Evolutionary conservation across 2,329 filamentous ascomycete genomes (phyloP).

Genomic region (Fusarium sulawesiense): DNA sequence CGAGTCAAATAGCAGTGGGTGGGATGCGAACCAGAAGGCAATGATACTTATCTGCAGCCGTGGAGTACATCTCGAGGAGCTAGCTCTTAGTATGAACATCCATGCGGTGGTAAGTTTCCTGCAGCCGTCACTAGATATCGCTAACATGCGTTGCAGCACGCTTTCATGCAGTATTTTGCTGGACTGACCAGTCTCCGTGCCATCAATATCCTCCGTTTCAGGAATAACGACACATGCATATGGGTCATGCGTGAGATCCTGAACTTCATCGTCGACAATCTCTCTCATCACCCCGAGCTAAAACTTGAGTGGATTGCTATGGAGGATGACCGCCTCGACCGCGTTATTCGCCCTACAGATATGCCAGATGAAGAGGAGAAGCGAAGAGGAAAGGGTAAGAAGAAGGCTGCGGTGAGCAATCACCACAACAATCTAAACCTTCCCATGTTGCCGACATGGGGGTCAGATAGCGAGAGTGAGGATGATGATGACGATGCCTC

Average conservation of each 20-base stretch:
- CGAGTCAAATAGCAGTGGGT: conserved; percentile 58
- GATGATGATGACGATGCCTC: conserved; percentile 47
- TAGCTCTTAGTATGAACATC: conserved; percentile 67
- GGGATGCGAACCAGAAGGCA: conserved; percentile 69
- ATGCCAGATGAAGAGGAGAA: conserved; percentile 45
- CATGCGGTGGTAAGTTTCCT: conserved; percentile 62
- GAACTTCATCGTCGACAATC: conserved; percentile 68
- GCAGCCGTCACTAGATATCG: not conserved
- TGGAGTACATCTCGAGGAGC: conserved; percentile 64
- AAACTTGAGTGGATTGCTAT: conserved; percentile 70
- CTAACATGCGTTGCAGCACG: conserved; percentile 58
- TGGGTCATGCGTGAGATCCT: conserved; percentile 68
- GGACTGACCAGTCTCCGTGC: conserved; percentile 63
- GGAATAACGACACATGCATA: conserved; percentile 66
- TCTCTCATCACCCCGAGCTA: conserved; percentile 65
- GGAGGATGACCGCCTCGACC: conserved; percentile 62
- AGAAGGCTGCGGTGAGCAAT: conserved; percentile 40
- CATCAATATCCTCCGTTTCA: conserved; percentile 66
- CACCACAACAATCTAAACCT: conserved; percentile 36
- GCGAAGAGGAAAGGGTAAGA: conserved; percentile 53
- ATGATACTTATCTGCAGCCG: conserved; percentile 64
- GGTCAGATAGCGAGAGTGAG: conserved; percentile 52
- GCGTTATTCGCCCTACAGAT: conserved; percentile 58
- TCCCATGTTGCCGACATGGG: conserved; percentile 47
- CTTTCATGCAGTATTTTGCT: conserved; percentile 65